A percentile compares a stretch with the other conserved stretches of the same genome.
phyloP scores from a whole-genome alignment of 225 moss, liverwort and hornwort species.

The Ulota crispa region DNA sequence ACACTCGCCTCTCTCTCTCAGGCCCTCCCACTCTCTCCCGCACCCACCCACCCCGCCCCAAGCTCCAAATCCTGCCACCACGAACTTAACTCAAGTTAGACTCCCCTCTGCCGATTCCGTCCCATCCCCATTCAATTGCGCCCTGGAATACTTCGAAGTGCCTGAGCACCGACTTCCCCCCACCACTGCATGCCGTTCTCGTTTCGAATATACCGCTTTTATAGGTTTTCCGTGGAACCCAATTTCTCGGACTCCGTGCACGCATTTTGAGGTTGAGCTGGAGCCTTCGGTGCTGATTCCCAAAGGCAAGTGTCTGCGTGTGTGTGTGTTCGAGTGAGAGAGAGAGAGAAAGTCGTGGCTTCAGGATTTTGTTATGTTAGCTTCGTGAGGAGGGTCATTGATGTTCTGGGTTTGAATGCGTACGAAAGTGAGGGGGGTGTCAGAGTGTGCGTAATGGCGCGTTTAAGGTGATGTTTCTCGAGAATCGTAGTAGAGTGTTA shows the following conservation, averaged over 20 bases:
- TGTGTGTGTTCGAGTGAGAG: not conserved
- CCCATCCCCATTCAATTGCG: not conserved
- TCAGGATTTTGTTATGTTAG: not conserved
- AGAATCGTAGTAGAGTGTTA: slow-evolving; percentile 7
- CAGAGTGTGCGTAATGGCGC: slow-evolving; percentile 21
- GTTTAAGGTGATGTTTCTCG: not conserved
- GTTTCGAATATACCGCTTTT: slow-evolving; percentile 19
- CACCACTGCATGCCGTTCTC: slow-evolving; percentile 4
- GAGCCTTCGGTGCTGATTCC: not conserved
- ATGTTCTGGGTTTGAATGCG: slow-evolving; percentile 1
- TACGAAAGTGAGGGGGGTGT: slow-evolving; percentile 9
- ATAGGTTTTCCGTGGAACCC: not conserved
- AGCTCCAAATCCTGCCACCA: slow-evolving; percentile 7
- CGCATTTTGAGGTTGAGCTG: slow-evolving; percentile 10
- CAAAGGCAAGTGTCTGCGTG: not conserved
- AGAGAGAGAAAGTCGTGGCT: not conserved
- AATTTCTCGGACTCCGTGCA: slow-evolving; percentile 32
- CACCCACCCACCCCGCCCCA: not conserved
- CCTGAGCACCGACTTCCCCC: not conserved
- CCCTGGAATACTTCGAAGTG: not conserved
- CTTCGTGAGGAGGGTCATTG: not conserved
- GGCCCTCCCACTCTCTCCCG: not conserved
- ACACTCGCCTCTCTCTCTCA: not conserved
- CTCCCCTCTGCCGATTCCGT: not conserved
- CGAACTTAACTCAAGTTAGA: not conserved